phyloP scores from a whole-genome alignment of 345 rosid genomes.

The Boechera stricta region DNA sequence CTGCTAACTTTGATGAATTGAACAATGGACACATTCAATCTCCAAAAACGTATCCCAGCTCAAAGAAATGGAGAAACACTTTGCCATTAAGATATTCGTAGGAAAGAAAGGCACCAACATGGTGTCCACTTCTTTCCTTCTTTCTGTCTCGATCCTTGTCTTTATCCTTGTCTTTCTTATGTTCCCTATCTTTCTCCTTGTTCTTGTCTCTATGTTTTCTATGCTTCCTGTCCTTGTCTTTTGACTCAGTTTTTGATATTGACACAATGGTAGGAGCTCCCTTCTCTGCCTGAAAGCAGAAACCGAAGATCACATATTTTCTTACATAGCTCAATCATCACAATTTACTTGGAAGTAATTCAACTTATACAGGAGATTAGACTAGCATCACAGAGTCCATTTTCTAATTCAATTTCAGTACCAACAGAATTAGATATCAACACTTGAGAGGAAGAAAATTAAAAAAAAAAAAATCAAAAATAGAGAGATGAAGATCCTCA shows the following conservation, averaged over 20 bases:
- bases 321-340: slow-evolving; percentile 15
- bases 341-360: slow-evolving; percentile 2
- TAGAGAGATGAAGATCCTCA: slow-evolving; percentile 40
- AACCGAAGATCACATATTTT: slow-evolving; percentile 6
- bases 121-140: slow-evolving; percentile 72
- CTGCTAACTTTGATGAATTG: background rate
- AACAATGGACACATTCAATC: background rate
- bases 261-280: slow-evolving; percentile 75
- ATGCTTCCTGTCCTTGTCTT: slow-evolving; percentile 86
- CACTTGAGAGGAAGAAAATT: no score
- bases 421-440: no score
- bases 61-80: background rate
- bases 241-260: slow-evolving; percentile 70
- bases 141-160: slow-evolving; percentile 75
- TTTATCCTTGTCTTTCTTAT: slow-evolving; percentile 84
- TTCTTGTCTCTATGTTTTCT: slow-evolving; percentile 80
- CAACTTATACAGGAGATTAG: background rate
- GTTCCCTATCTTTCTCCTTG: slow-evolving; percentile 85
- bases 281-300: slow-evolving; percentile 62
- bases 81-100: background rate
- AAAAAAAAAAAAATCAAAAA: no score
- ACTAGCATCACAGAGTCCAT: background rate
- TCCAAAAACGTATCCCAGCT: background rate
- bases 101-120: slow-evolving; percentile 27
- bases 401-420: no score